A percentile compares a stretch with the other conserved stretches of the same genome.
Conservation (phyloP, 2,329 filamentous ascomycete species). For the Trichophyton mentagrophytes region DNA sequence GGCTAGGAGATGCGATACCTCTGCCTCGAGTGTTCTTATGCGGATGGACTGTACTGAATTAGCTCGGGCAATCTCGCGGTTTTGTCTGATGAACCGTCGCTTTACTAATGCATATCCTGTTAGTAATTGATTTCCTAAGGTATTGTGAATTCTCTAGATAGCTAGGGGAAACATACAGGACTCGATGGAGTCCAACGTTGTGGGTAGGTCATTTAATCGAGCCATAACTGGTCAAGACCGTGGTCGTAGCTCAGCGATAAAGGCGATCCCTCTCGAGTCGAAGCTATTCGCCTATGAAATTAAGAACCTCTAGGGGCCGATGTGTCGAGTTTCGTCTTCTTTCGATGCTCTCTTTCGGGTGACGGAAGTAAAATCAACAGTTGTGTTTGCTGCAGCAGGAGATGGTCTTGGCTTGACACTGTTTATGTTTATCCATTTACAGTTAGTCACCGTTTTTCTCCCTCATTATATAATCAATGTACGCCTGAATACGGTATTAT, state of each 20-base stretch:
- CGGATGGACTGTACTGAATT: constrained; percentile 53
- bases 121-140: not conserved
- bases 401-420: not conserved
- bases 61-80: constrained; percentile 51
- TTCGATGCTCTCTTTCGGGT: not conserved
- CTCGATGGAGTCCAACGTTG: constrained; percentile 36
- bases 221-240: constrained; percentile 27
- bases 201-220: constrained; percentile 36
- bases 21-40: constrained; percentile 51
- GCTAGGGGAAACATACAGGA: constrained; percentile 27
- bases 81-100: constrained; percentile 51
- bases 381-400: not conserved
- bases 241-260: not conserved
- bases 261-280: not conserved
- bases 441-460: constrained; percentile 4
- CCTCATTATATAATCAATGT: not conserved
- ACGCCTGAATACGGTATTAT: not conserved
- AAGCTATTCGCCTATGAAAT: not conserved
- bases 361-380: not conserved
- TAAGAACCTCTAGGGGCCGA: not conserved
- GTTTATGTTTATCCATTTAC: constrained; percentile 12
- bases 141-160: not conserved
- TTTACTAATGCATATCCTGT: constrained; percentile 37
- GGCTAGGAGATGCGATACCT: constrained; percentile 46
- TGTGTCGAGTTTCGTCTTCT: not conserved